Evolutionary conservation across 2,329 filamentous ascomycete species (phyloP).

Genomic region (Penicillium sp.): DNA sequence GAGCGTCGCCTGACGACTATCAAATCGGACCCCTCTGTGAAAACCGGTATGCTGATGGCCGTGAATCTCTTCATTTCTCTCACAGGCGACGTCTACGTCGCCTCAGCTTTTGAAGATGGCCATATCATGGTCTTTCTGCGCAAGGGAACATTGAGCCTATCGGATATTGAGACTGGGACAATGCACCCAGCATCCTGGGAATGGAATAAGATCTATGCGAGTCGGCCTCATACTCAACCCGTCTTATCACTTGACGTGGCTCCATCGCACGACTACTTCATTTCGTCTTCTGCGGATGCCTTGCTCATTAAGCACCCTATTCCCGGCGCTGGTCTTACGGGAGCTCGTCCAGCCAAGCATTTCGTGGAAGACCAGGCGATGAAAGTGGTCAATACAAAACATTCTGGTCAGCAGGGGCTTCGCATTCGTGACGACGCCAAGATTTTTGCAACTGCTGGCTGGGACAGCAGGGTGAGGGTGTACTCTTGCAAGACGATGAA

Average conservation of each 20-base stretch:
- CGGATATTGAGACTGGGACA: conserved; percentile 17
- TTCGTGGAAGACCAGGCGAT: conserved; percentile 41
- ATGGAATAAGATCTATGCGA: conserved; percentile 56
- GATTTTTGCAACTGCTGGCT: conserved; percentile 84
- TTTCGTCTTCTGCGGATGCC: conserved; percentile 79
- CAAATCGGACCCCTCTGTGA: conserved; percentile 39
- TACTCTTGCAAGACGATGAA: conserved; percentile 76
- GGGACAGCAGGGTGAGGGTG: conserved; percentile 76
- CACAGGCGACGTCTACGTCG: conserved; percentile 51
- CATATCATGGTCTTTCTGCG: conserved; percentile 61
- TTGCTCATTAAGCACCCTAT: conserved; percentile 71
- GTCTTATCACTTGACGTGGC: conserved; percentile 66
- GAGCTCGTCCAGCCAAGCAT: conserved; percentile 7
- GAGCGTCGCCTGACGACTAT: conserved; percentile 62
- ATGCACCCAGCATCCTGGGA: conserved; percentile 26
- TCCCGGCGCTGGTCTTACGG: conserved; percentile 24
- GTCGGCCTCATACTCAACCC: conserved; percentile 69
- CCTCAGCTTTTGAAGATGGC: conserved; percentile 82
- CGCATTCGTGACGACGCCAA: conserved; percentile 70
- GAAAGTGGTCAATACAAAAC: conserved; percentile 68
- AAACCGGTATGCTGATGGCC: conserved; percentile 78
- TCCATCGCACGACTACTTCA: conserved; percentile 51
- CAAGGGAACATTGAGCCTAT: conserved; percentile 33
- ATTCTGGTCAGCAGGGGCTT: conserved; percentile 82
- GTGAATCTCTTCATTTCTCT: conserved; percentile 54